These are phyloP conservation scores for Salix caprea DNA, from an alignment of 345 rosid species.

Conservation along the genomic window DNA sequence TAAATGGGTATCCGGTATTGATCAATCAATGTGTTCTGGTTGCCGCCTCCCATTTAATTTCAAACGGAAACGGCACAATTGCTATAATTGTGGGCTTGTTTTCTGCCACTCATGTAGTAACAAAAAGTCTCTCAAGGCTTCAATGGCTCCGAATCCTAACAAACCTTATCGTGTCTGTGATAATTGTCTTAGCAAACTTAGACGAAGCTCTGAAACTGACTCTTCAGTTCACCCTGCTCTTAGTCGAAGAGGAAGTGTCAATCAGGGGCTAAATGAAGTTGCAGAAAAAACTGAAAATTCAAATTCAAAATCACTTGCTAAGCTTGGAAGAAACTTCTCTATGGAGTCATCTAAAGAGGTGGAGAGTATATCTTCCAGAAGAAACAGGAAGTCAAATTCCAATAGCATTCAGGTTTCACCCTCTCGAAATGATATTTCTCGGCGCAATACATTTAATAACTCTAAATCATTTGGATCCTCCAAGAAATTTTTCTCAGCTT, in stretches of 20 bases:
- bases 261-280: slow-evolving; percentile 31
- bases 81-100: slow-evolving; percentile 64
- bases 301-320: slow-evolving; percentile 27
- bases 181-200: slow-evolving; percentile 49
- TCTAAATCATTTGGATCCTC: slow-evolving; percentile 33
- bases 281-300: slow-evolving; percentile 28
- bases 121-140: slow-evolving; percentile 54
- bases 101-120: slow-evolving; percentile 57
- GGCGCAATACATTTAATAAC: slow-evolving; percentile 15
- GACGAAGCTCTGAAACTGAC: slow-evolving; percentile 30
- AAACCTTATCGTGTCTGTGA: slow-evolving; percentile 66
- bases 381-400: slow-evolving; percentile 15
- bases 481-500: slow-evolving; percentile 25
- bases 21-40: slow-evolving; percentile 46
- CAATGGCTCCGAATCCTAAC: slow-evolving; percentile 56
- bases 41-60: slow-evolving; percentile 50
- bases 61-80: slow-evolving; percentile 63
- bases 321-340: slow-evolving; percentile 24
- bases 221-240: slow-evolving; percentile 27
- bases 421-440: slow-evolving; percentile 14
- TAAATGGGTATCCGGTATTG: slow-evolving; percentile 41
- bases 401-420: slow-evolving; percentile 14
- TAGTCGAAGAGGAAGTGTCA: slow-evolving; percentile 39
- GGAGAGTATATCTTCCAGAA: slow-evolving; percentile 15
- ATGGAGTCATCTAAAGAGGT: slow-evolving; percentile 20